Evolutionary conservation across 2,329 filamentous ascomycete species (phyloP), one percentile per base, ranked within the genome.

Genomic region (Neurospora sp.): DNA sequence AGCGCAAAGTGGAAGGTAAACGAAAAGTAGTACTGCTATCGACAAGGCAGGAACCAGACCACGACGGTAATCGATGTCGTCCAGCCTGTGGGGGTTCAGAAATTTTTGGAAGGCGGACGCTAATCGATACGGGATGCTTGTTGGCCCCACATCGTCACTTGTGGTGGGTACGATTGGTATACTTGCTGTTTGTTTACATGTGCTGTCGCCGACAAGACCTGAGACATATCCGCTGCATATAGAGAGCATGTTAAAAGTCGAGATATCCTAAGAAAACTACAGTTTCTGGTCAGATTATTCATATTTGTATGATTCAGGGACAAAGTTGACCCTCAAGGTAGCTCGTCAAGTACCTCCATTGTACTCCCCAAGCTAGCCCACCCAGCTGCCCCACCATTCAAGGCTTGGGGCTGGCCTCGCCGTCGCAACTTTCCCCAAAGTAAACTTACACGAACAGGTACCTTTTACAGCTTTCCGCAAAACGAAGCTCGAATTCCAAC

Each of bases 71-170:
- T 62, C 6, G 33, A 33, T 33, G 52, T 62, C 52, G 52, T 62
- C 52, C 28, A 62, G 52, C 28, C 23, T 62, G 52, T 62, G 52
- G 52, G 52, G 52, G 52, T 33, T 62, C 52, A 62, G 52, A 62
- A 62, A 36, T 62, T 62, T 62, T 62, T 62, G 52, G 52, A 62
- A 62, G 52, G 52, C 52, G 52, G 52, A 62, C 52, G 52, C 52
- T 62, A 62, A 62, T 62, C 52, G 52, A 62, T 62, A 62, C 46
- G 46, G 46, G 46, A 58, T 58, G 46, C 46, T 33, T 17, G 52
- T 3, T 17, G 15, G 52, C 52, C 52, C 52, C 52, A 62, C 52
- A 62, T 62, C 28, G 52, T 62, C 52, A 62, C 52, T 62, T 36
- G 52, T 10, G 7, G 15, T 62, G 52, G 52, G 28, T 4, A 62